Evolutionary conservation across 106 monocot genomes (phyloP), one percentile per base, ranked within the genome.

Genomic region (Platanthera guangdongensis): DNA sequence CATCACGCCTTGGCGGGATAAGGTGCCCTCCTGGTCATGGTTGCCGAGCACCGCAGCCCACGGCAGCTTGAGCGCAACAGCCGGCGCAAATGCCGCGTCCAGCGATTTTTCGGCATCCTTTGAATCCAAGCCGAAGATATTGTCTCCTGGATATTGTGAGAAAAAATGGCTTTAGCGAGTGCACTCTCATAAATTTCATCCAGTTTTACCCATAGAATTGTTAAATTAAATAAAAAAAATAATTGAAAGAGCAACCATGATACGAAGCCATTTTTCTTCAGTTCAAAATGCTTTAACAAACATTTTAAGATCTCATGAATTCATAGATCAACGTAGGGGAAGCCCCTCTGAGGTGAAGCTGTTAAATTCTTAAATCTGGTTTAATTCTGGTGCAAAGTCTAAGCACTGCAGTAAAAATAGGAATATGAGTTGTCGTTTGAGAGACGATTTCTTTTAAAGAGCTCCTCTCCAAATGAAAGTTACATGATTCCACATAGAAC

Each of bases 1-100:
- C 93, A 97, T 97, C 60, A 93, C 87, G 7, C 81, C 87, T 78
- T 87, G 83, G 4, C 96, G 89, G 8, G 89, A 84, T 10, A 97
- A 83, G 2, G 85, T 87, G 0, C 84, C 84, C 77, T 97, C 91
- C 80, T 97, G 93, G 80, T 97, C 96, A 53, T 97, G 96, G 87
- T 97, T 97, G 1, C 96, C 96, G 7, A 97, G 74, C 57, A 97
- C 85, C 16, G 93, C 96, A 7, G 96, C 89, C 93, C 93, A 97
- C 10, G 96, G 96, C 6, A 97, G 81, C 75, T 91, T 88, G 52
- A 87, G 82, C n/a, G 60, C 62, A 6, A 91, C 48, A 16, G 91
- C 93, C 10, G 91, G 89, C 12, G 75, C 85, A 74, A 91, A 93
- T 47, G 96, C 93, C 72, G 82, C 79, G 57, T 86, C 71, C 82